Percentiles rank a stretch among this genome's conserved stretches.
Conservation (phyloP, 371 early-diverging fungal genomes). For the Apophysomyces elegans region DNA sequence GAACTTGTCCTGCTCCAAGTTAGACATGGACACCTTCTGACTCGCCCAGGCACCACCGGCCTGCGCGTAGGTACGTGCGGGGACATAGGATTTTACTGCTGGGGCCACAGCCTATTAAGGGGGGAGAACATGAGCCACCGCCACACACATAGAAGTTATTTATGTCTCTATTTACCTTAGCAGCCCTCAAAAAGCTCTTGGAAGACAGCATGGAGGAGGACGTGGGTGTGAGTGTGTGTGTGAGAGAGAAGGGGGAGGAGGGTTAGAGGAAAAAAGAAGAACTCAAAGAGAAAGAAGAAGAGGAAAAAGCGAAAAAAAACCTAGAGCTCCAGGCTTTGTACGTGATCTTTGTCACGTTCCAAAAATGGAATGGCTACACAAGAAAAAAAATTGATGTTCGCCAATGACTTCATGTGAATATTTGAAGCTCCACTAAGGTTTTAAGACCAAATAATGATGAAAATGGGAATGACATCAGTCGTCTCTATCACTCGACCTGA, state of each 20-base stretch:
- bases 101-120: constrained; percentile 36
- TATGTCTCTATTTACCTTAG: constrained; percentile 27
- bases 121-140: constrained; percentile 5
- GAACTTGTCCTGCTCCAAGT: constrained; percentile 81
- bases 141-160: background rate
- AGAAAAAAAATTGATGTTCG: constrained; percentile 3
- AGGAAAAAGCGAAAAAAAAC: constrained; percentile 12
- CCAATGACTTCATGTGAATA: constrained; percentile 11
- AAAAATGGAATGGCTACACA: constrained; percentile 17
- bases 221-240: constrained; percentile 6
- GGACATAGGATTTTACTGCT: constrained; percentile 30
- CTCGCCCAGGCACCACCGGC: constrained; percentile 51
- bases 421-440: constrained; percentile 11
- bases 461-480: constrained; percentile 13
- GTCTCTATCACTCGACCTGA: too few relatives aligned
- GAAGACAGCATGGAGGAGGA: constrained; percentile 36
- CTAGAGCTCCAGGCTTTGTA: constrained; percentile 21
- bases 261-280: constrained; percentile 17
- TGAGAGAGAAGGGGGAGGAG: constrained; percentile 16
- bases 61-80: constrained; percentile 54
- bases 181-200: constrained; percentile 40
- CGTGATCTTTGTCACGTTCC: constrained; percentile 16
- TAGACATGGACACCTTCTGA: constrained; percentile 84
- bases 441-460: background rate
- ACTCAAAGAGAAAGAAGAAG: constrained; percentile 11